These are phyloP conservation scores for Sclerotinia nivalis DNA, from an alignment of 2,329 filamentous ascomycete genomes.

Conservation along the genomic window DNA sequence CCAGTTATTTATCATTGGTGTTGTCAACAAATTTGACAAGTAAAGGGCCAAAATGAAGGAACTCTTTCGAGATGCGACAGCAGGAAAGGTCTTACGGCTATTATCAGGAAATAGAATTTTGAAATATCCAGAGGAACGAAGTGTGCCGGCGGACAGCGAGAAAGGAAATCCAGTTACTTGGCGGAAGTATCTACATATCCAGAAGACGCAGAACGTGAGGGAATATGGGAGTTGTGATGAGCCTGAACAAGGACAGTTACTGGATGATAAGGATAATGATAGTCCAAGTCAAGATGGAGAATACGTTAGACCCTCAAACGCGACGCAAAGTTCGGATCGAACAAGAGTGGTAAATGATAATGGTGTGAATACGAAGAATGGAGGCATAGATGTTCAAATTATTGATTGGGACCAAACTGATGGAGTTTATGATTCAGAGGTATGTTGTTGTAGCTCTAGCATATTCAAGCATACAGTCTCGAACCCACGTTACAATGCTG, in stretches of 20 bases:
- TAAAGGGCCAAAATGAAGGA: constrained; percentile 6
- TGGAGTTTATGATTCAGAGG: constrained; percentile 49
- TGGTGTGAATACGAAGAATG: constrained; percentile 44
- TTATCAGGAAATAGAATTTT: not conserved
- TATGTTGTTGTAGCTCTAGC: constrained; percentile 26
- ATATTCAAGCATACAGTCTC: not conserved
- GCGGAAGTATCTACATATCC: constrained; percentile 5
- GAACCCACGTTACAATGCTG: not conserved
- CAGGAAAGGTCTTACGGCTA: not conserved
- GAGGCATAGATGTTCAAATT: constrained; percentile 47
- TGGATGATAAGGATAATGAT: not conserved
- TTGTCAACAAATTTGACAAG: no score
- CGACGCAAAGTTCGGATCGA: not conserved
- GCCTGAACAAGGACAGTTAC: not conserved
- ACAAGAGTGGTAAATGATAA: not conserved
- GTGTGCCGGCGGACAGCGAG: not conserved
- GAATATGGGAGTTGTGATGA: constrained; percentile 9
- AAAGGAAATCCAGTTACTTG: not conserved
- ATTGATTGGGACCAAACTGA: constrained; percentile 49
- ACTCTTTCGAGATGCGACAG: constrained; percentile 13
- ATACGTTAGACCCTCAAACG: not conserved
- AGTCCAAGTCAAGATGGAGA: not conserved
- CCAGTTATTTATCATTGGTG: not conserved
- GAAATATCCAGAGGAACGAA: constrained; percentile 1
- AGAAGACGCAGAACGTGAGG: not conserved